phyloP scores from a whole-genome alignment of 2,329 filamentous ascomycete species.

The Monosporascus sp. region DNA sequence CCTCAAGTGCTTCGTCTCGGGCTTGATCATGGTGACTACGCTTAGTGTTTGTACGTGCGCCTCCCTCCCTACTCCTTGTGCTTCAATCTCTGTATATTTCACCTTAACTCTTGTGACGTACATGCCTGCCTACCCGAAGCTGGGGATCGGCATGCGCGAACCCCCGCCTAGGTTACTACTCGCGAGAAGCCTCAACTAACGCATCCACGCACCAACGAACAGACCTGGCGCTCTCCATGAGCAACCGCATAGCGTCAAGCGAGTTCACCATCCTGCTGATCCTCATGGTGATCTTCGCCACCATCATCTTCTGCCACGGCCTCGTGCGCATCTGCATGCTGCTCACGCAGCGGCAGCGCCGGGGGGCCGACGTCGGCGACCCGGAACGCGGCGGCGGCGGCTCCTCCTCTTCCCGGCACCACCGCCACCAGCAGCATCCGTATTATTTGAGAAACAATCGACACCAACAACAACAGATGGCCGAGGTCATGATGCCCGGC shows the following conservation, averaged over 20 bases:
- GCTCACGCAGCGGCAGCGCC: constrained; percentile 37
- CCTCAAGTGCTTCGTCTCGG: constrained; percentile 60
- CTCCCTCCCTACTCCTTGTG: background rate
- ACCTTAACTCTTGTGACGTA: background rate
- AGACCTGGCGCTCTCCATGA: constrained; percentile 72
- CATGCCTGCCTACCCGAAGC: background rate
- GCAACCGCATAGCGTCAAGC: constrained; percentile 56
- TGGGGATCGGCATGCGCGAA: too few relatives aligned
- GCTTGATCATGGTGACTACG: constrained; percentile 53
- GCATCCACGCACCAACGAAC: background rate
- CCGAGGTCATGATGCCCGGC: constrained; percentile 47
- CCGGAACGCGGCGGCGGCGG: constrained; percentile 15
- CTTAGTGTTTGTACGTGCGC: constrained; percentile 60
- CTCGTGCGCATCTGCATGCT: constrained; percentile 70
- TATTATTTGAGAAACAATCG: background rate
- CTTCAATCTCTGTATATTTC: background rate
- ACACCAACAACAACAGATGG: constrained; percentile 18
- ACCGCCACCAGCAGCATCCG: constrained; percentile 2
- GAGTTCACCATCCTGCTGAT: constrained; percentile 79
- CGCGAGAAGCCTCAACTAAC: background rate
- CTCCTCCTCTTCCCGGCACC: constrained; percentile 10
- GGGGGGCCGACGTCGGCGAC: constrained; percentile 28
- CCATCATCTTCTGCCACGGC: constrained; percentile 77
- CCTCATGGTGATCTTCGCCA: constrained; percentile 67
- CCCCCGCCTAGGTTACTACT: too few relatives aligned